Evolutionary conservation across 495 filamentous ascomycete genomes (phyloP).

Genomic region (Penicillium goetzii): DNA sequence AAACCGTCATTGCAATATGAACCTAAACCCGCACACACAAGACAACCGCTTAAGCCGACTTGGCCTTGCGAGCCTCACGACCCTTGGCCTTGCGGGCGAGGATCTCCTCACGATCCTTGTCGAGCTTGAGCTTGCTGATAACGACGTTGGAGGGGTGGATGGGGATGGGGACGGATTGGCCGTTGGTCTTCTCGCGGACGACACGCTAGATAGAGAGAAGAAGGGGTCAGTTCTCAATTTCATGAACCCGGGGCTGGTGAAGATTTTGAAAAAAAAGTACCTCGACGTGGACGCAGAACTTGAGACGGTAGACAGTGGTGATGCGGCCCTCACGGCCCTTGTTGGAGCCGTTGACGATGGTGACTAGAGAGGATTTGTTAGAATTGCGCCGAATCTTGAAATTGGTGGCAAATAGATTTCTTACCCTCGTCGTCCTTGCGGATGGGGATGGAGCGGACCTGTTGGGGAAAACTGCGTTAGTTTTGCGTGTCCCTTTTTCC

Average conservation of each 20-base stretch:
- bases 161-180: slow-evolving; percentile 85
- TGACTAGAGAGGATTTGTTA: slow-evolving; percentile 39
- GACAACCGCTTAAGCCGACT: slow-evolving; percentile 42
- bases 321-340: slow-evolving; percentile 96
- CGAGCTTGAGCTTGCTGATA: slow-evolving; percentile 96
- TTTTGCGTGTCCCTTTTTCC: slow-evolving; percentile 2
- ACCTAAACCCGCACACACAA: slow-evolving; percentile 38
- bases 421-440: slow-evolving; percentile 91
- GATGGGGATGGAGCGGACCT: slow-evolving; percentile 96
- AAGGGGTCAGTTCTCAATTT: neutral
- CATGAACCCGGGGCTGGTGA: neutral
- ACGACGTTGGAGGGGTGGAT: slow-evolving; percentile 91
- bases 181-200: slow-evolving; percentile 89
- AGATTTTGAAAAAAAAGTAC: slow-evolving; percentile 30
- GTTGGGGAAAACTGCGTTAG: slow-evolving; percentile 24
- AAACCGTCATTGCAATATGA: slow-evolving; percentile 44
- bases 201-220: slow-evolving; percentile 42
- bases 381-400: slow-evolving; percentile 1
- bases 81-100: slow-evolving; percentile 64
- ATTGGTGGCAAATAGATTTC: neutral
- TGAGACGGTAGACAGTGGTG: slow-evolving; percentile 95
- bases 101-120: slow-evolving; percentile 96
- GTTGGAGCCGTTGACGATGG: slow-evolving; percentile 81
- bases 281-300: slow-evolving; percentile 93
- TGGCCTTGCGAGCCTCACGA: slow-evolving; percentile 58